phyloP scores from a whole-genome alignment of 306 rosid species.

The Fragaria ananassa region DNA sequence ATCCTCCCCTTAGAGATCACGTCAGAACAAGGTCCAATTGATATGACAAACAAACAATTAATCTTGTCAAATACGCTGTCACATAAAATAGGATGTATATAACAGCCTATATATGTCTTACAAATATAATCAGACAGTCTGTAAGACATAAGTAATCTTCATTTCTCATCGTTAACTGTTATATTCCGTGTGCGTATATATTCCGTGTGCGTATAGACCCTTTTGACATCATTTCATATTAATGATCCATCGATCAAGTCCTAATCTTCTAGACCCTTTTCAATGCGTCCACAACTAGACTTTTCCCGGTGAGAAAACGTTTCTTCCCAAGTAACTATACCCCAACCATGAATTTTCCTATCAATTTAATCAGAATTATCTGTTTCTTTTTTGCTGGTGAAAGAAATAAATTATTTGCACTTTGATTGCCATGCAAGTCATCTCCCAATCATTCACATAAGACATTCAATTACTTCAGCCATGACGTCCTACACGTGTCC shows the following conservation, averaged over 20 bases:
- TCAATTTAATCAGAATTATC: background rate
- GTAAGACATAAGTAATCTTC: too few species aligned
- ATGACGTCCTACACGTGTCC: constrained; percentile 4
- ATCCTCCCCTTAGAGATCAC: too few species aligned
- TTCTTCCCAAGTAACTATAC: background rate
- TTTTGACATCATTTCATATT: too few species aligned
- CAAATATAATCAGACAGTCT: too few species aligned
- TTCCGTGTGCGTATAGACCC: too few species aligned
- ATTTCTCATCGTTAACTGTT: too few species aligned
- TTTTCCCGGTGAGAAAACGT: background rate
- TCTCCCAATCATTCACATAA: background rate
- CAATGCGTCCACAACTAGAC: background rate
- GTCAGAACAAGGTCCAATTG: too few species aligned
- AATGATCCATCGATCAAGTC: background rate
- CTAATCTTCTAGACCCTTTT: background rate
- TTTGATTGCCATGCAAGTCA: constrained; percentile 11
- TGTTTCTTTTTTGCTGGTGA: background rate
- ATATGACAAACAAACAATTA: too few species aligned
- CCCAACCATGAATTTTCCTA: background rate
- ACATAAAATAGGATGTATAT: too few species aligned
- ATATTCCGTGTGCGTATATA: too few species aligned
- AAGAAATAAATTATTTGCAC: background rate
- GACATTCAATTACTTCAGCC: constrained; percentile 18
- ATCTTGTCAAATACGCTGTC: too few species aligned
- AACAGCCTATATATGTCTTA: too few species aligned